phyloP scores from a whole-genome alignment of 2,329 filamentous ascomycete genomes.

The Trichoderma lentiforme region DNA sequence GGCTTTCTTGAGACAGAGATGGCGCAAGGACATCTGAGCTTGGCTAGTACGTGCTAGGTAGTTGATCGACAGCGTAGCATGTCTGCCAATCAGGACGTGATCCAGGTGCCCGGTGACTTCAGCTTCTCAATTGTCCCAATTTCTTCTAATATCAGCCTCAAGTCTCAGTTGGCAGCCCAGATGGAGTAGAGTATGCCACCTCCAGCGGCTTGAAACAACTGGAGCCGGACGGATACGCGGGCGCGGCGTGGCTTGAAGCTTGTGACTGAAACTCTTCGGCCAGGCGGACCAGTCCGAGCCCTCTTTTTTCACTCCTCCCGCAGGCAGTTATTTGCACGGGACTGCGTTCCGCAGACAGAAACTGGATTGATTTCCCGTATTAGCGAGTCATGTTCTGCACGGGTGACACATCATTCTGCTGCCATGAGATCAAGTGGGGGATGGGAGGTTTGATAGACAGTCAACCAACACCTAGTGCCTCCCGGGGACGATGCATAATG shows the following conservation, averaged over 20 bases:
- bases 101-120: neutral
- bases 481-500: neutral
- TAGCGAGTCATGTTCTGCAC: neutral
- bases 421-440: constrained; percentile 14
- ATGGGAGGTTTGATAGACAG: constrained; percentile 4
- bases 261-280: neutral
- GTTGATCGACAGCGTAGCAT: neutral
- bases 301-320: neutral
- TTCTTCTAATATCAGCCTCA: neutral
- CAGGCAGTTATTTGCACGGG: neutral
- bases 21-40: neutral
- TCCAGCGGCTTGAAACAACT: neutral
- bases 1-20: neutral
- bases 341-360: neutral
- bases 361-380: neutral
- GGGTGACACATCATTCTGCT: constrained; percentile 11
- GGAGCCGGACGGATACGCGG: neutral
- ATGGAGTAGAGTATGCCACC: neutral
- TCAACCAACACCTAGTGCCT: neutral
- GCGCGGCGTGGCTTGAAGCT: neutral
- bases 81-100: neutral
- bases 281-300: neutral
- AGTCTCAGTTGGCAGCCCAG: neutral
- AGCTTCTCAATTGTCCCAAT: neutral
- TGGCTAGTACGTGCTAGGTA: neutral